These are phyloP conservation scores for Cucurbita moschata DNA, from an alignment of 306 rosid genomes.

Conservation along the genomic window DNA sequence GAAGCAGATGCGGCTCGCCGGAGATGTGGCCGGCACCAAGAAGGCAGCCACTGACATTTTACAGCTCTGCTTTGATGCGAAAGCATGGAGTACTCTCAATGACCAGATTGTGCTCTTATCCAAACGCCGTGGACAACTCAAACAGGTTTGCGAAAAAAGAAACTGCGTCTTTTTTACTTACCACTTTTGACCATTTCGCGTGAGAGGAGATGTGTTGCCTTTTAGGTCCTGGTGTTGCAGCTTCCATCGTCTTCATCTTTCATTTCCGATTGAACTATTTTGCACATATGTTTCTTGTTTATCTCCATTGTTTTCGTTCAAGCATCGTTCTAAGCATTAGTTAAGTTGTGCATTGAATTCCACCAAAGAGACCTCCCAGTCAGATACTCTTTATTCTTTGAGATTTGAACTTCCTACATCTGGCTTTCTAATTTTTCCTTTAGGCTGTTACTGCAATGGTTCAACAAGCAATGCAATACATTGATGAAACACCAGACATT, in stretches of 20 bases:
- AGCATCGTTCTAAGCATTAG: background rate
- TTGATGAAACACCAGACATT: slow-evolving; percentile 68
- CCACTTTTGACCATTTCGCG: background rate
- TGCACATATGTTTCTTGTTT: background rate
- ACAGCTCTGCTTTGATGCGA: slow-evolving; percentile 67
- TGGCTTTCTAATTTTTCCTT: background rate
- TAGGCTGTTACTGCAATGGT: slow-evolving; percentile 46
- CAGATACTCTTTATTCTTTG: background rate
- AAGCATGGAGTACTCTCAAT: slow-evolving; percentile 78
- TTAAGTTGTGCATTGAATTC: background rate
- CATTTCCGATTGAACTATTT: background rate
- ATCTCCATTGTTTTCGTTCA: background rate
- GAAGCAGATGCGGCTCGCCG: slow-evolving; percentile 75
- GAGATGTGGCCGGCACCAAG: slow-evolving; percentile 68
- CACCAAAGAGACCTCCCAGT: background rate
- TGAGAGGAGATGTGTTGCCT: background rate
- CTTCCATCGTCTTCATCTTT: background rate
- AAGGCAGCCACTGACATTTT: slow-evolving; percentile 71
- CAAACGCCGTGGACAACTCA: slow-evolving; percentile 90
- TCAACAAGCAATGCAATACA: slow-evolving; percentile 91
- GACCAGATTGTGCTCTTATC: slow-evolving; percentile 81
- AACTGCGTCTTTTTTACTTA: background rate
- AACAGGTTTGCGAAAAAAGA: slow-evolving; percentile 40
- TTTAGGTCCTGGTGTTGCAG: background rate
- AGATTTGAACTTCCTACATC: background rate